phyloP scores from a whole-genome alignment of 2,329 filamentous ascomycete species.

The Xylaria digitata region DNA sequence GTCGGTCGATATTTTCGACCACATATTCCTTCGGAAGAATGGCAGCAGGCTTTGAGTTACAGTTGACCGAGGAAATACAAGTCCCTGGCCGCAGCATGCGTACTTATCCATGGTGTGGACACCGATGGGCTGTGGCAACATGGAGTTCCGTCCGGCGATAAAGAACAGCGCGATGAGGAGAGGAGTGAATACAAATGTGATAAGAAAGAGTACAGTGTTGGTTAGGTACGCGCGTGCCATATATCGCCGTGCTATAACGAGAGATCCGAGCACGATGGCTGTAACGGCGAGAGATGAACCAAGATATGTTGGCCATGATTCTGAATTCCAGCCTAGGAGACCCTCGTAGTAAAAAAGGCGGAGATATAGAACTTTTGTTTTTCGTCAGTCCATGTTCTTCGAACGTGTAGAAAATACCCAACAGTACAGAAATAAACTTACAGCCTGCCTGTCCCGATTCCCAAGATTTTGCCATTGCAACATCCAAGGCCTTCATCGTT shows the following conservation, averaged over 20 bases:
- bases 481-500: constrained; percentile 35
- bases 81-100: constrained; percentile 47
- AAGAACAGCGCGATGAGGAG: constrained; percentile 45
- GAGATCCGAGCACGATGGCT: constrained; percentile 3
- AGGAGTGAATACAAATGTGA: constrained; percentile 40
- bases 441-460: constrained; percentile 38
- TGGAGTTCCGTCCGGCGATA: constrained; percentile 42
- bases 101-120: constrained; percentile 44
- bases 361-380: constrained; percentile 45
- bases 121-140: constrained; percentile 38
- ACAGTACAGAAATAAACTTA: constrained; percentile 16
- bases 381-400: not conserved
- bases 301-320: constrained; percentile 44
- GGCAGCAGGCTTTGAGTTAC: constrained; percentile 42
- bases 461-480: constrained; percentile 37
- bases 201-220: constrained; percentile 32
- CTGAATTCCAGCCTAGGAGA: constrained; percentile 47
- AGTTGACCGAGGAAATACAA: constrained; percentile 44
- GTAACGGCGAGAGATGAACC: constrained; percentile 25
- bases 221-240: constrained; percentile 37
- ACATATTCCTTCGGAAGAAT: constrained; percentile 35
- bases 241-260: constrained; percentile 23
- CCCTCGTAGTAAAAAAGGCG: constrained; percentile 47
- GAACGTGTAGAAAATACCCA: not conserved
- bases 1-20: constrained; percentile 40